Evolutionary conservation across 2,329 filamentous ascomycete genomes (phyloP).

Genomic region (Lecanosticta acicola): DNA sequence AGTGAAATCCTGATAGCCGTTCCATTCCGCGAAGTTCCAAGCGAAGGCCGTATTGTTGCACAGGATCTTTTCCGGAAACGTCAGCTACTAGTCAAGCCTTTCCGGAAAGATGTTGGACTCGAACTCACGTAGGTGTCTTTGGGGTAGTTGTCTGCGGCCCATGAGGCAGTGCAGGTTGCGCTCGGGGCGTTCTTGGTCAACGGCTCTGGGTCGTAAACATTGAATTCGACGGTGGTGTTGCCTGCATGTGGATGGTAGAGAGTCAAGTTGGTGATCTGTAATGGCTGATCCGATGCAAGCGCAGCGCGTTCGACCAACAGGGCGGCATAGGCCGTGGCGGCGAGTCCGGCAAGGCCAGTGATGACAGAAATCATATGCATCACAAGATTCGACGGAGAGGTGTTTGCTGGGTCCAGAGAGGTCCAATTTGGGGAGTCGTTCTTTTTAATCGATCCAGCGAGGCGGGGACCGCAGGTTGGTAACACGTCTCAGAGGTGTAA

Average conservation of each 20-base stretch:
- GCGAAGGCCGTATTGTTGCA: constrained; percentile 23
- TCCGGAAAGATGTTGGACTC: background rate
- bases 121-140: constrained; percentile 16
- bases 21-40: constrained; percentile 23
- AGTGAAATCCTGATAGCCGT: constrained; percentile 18
- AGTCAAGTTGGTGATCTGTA: constrained; percentile 20
- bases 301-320: constrained; percentile 1
- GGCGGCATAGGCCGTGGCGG: background rate
- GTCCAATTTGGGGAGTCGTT: background rate
- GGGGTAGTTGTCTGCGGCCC: constrained; percentile 22
- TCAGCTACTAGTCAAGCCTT: background rate
- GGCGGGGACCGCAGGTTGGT: background rate
- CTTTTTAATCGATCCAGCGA: background rate
- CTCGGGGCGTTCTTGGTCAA: constrained; percentile 20
- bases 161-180: constrained; percentile 21
- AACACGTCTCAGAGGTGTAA: background rate
- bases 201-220: constrained; percentile 27
- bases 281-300: constrained; percentile 9
- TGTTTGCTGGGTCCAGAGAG: background rate
- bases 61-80: constrained; percentile 9
- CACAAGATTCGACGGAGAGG: background rate
- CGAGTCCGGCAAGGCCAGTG: background rate
- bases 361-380: background rate
- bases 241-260: constrained; percentile 14
- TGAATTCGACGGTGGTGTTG: constrained; percentile 26